These are phyloP conservation scores for Fusarium graminum DNA, from an alignment of 2,329 filamentous ascomycete genomes.

Conservation along the genomic window DNA sequence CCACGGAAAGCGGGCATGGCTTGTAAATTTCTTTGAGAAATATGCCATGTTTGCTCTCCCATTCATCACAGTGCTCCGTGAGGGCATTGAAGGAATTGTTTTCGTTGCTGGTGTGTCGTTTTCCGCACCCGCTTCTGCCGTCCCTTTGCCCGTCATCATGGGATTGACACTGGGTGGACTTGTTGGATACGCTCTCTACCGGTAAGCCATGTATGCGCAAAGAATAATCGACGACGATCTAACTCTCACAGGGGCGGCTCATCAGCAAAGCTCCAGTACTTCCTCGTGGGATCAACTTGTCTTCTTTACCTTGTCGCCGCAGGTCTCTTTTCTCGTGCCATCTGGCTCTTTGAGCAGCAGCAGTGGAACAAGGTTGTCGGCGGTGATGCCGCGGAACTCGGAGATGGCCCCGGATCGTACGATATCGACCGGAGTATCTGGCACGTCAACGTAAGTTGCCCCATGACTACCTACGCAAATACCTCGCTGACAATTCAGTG, in stretches of 20 bases:
- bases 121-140: conserved; percentile 77
- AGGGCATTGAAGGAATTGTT: conserved; percentile 89
- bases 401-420: conserved; percentile 78
- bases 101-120: conserved; percentile 89
- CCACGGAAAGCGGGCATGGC: conserved; percentile 57
- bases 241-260: conserved; percentile 56
- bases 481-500: conserved; percentile 64
- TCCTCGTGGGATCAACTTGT: conserved; percentile 85
- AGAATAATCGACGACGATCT: background rate
- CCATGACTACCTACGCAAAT: no score
- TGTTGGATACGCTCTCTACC: conserved; percentile 82
- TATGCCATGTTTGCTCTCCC: conserved; percentile 90
- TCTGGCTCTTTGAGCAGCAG: conserved; percentile 81
- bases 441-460: conserved; percentile 81
- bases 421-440: conserved; percentile 83
- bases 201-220: conserved; percentile 60
- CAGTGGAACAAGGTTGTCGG: conserved; percentile 76
- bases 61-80: conserved; percentile 86
- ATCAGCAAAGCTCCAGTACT: conserved; percentile 70
- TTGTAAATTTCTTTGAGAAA: conserved; percentile 78
- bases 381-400: conserved; percentile 65
- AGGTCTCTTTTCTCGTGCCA: conserved; percentile 81
- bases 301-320: conserved; percentile 87
- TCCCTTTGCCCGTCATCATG: conserved; percentile 81
- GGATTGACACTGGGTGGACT: conserved; percentile 75